These are phyloP conservation scores for Blastobotrys malaysiensis DNA, from an alignment of 1,139 yeast species.

Conservation along the genomic window DNA sequence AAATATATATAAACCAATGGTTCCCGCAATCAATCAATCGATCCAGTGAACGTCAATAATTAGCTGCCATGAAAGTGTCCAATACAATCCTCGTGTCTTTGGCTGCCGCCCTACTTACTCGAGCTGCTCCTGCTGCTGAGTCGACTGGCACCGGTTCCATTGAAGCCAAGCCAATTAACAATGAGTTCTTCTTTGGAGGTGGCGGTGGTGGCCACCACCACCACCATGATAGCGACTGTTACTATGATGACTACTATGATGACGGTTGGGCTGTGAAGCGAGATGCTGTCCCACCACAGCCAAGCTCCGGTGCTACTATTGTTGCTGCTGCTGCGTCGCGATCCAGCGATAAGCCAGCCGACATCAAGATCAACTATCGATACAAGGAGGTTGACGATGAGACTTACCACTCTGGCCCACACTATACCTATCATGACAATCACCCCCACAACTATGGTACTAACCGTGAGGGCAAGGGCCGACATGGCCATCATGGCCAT, in stretches of 20 bases:
- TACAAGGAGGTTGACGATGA: background rate
- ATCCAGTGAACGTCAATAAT: background rate
- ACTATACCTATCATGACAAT: background rate
- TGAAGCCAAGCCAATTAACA: background rate
- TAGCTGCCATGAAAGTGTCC: slow-evolving; percentile 2
- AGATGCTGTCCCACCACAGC: slow-evolving; percentile 3
- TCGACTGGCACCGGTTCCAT: background rate
- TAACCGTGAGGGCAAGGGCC: background rate
- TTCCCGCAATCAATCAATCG: background rate
- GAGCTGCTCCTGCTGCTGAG: background rate
- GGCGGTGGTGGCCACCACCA: slow-evolving; percentile 3
- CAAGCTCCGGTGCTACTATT: background rate
- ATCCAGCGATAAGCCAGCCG: background rate
- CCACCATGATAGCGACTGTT: background rate
- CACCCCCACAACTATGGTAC: background rate
- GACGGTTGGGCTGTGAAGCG: slow-evolving; percentile 1
- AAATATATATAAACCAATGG: background rate
- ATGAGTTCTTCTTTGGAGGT: slow-evolving; percentile 4
- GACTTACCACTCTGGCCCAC: background rate
- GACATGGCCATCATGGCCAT: background rate
- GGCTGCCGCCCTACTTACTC: slow-evolving; percentile 2
- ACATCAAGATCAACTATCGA: background rate
- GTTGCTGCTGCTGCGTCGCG: background rate
- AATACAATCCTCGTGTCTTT: background rate
- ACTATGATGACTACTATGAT: background rate